Base-by-base conservation (phyloP, 768 basidiomycete genomes). In the Mycena epipterygia region DNA sequence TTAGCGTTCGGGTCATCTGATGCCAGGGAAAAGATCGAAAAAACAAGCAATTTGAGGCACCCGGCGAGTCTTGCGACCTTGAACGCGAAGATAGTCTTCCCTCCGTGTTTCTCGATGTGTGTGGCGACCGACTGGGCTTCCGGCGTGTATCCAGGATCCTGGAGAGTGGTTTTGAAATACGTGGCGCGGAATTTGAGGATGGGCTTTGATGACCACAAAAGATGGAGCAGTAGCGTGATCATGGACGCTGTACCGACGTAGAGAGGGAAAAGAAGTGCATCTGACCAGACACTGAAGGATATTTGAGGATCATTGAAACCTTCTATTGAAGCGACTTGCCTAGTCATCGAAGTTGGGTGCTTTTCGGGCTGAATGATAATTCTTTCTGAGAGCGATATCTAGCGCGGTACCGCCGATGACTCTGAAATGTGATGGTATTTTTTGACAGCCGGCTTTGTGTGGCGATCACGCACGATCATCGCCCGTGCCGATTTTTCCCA, bases 71-170 rank as follows among this genome's bases (percentile, higher is more conserved):
- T 71, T 33, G 75, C 75, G 2, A 72, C 29, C 32, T 75, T 75
- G 72, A 74, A 76, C 27, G 57, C 70, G 49, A 73, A 78, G 42
- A 79, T 76, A 39, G 68, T 64, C 13, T 39, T 29, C n/a, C 76
- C 78, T 3, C 78, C 77, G 56, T 75, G 74, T 12, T 53, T 42
- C 17, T 61, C 55, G 29, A 79, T 51, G 60, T 72, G 70, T 4
- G n/a, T 39, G 8, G 55, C 35, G 25, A 67, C n/a, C 0, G 72
- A 70, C 19, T 32, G 39, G 19, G 60, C 16, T 41, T 32, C 55
- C 4, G 49, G 39, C 33, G 55, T 21, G 27, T 41, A 11, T 42
- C 64, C 41, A 27, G 49, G 32, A 37, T 51, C 55, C n/a, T 17
- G 23, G 13, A 41, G 21, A 4, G 7, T 32, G 42, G 27, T 39